Conservation (phyloP, 106 monocot genomes). For the Dendrobium huoshanense region DNA sequence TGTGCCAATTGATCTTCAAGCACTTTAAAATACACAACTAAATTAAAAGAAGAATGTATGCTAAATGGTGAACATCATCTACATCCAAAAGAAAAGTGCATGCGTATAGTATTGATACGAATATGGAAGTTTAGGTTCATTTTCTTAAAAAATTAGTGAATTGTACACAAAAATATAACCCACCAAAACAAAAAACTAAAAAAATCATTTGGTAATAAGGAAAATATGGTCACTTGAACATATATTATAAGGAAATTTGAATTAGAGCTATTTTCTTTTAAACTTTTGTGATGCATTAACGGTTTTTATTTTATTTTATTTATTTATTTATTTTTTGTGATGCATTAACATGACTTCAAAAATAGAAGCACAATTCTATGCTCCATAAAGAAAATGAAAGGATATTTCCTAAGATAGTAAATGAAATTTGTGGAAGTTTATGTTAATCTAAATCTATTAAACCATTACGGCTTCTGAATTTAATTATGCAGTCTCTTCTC, state of each 20-base stretch:
- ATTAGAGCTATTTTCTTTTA: not conserved
- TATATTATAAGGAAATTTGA: not conserved
- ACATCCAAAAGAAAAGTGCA: not conserved
- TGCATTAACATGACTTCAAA: not conserved
- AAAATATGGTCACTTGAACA: not conserved
- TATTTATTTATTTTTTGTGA: not conserved
- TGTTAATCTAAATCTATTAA: not conserved
- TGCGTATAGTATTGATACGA: not conserved
- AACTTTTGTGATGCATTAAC: not conserved
- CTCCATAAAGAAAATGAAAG: not conserved
- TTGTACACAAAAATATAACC: not conserved
- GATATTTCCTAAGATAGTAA: not conserved
- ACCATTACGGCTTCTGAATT: no score
- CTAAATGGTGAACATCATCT: not conserved
- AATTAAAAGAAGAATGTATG: not conserved
- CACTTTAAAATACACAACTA: not conserved
- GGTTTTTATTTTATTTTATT: no score
- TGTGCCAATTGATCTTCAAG: not conserved
- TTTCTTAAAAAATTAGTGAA: not conserved
- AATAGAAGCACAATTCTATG: not conserved
- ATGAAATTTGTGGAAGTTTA: not conserved
- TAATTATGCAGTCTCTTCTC: not conserved
- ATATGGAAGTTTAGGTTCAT: not conserved
- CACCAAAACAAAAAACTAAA: no score
- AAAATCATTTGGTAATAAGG: not conserved